phyloP scores from a whole-genome alignment of 768 basidiomycete genomes.

The Tubosaeta sp. region DNA sequence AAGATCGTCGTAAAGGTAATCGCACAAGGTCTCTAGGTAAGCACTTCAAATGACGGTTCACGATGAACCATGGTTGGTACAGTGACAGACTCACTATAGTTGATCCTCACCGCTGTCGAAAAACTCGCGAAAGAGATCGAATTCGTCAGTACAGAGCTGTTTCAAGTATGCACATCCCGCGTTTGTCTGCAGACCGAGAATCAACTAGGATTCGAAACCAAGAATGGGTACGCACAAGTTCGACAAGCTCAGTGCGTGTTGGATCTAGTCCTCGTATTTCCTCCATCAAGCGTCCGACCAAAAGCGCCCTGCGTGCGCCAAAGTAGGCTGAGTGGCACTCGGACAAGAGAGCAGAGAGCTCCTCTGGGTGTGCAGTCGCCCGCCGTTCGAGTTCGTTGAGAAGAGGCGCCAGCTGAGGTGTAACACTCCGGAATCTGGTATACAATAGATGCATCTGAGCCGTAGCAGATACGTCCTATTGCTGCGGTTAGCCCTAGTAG shows the following conservation, averaged over 20 bases:
- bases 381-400: constrained; percentile 83
- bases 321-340: constrained; percentile 92
- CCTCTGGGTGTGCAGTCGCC: constrained; percentile 73
- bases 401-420: constrained; percentile 69
- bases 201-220: neutral
- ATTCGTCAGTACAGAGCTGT: constrained; percentile 88
- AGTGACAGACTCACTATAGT: constrained; percentile 50
- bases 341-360: constrained; percentile 68
- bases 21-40: constrained; percentile 89
- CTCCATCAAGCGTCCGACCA: constrained; percentile 68
- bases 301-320: constrained; percentile 60
- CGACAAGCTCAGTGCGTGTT: constrained; percentile 75
- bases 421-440: constrained; percentile 75
- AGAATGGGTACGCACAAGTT: constrained; percentile 54
- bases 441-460: constrained; percentile 85
- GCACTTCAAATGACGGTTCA: constrained; percentile 43
- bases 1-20: constrained; percentile 92
- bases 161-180: constrained; percentile 91
- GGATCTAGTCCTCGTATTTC: constrained; percentile 86
- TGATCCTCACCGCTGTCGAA: constrained; percentile 82
- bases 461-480: constrained; percentile 70
- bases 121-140: constrained; percentile 77
- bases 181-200: constrained; percentile 55
- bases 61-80: constrained; percentile 6
- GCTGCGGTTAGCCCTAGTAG: neutral